These are phyloP conservation scores for Penicillium alfredii DNA, from an alignment of 495 filamentous ascomycete genomes.

Conservation along the genomic window DNA sequence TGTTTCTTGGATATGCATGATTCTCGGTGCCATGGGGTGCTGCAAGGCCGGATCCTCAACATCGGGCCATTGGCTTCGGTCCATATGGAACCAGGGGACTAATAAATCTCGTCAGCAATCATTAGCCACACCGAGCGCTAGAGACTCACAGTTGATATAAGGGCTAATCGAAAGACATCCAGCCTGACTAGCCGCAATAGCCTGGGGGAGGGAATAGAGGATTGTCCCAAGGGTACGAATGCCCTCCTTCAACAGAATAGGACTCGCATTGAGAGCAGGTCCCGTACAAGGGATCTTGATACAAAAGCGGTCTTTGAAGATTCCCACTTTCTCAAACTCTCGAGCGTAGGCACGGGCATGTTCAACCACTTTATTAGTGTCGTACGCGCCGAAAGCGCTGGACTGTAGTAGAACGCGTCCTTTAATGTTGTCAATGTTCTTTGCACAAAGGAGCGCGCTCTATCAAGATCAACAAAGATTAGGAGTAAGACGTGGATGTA, in stretches of 20 bases:
- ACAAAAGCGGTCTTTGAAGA: conserved; percentile 43
- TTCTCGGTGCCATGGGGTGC: conserved; percentile 33
- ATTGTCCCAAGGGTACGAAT: conserved; percentile 52
- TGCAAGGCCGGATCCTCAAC: conserved; percentile 30
- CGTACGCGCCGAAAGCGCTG: conserved; percentile 32
- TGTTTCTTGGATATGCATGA: conserved; percentile 33
- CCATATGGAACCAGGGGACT: conserved; percentile 16
- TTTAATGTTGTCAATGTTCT: conserved; percentile 34
- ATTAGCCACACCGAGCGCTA: background rate
- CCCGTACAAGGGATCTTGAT: conserved; percentile 57
- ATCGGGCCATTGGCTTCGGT: conserved; percentile 23
- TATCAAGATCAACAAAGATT: background rate
- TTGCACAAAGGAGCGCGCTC: conserved; percentile 33
- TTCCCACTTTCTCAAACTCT: conserved; percentile 33
- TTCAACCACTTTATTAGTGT: conserved; percentile 24
- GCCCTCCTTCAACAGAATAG: conserved; percentile 39
- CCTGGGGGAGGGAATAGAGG: conserved; percentile 51
- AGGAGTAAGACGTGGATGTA: background rate
- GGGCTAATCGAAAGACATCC: conserved; percentile 52
- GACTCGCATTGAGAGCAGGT: conserved; percentile 53
- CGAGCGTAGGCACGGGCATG: conserved; percentile 35
- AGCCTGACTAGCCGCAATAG: conserved; percentile 46
- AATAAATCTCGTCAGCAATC: conserved; percentile 6
- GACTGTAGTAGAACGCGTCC: conserved; percentile 37
- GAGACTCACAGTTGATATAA: conserved; percentile 35